Evolutionary conservation across 139 green algal genomes (phyloP).

Genomic region (Coelastrella sp.): DNA sequence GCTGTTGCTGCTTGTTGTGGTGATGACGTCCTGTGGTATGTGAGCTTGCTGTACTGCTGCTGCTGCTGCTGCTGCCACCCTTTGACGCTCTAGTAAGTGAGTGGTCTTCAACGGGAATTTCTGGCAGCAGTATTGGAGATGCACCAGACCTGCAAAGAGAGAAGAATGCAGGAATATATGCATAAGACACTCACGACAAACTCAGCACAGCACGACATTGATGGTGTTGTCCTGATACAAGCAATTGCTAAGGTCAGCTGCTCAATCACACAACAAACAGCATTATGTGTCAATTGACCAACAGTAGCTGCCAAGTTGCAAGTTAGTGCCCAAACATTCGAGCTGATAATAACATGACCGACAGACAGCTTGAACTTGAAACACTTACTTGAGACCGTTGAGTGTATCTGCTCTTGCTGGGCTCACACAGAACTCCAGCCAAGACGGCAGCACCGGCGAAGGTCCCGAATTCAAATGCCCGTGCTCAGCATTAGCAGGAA

Average conservation of each 20-base stretch:
- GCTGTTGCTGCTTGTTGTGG: constrained; percentile 1
- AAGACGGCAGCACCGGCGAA: constrained; percentile 78
- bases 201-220: too few relatives aligned
- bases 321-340: too few relatives aligned
- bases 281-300: too few relatives aligned
- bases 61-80: neutral
- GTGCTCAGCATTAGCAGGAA: constrained; percentile 63
- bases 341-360: too few relatives aligned
- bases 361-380: too few relatives aligned
- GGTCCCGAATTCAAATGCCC: constrained; percentile 57
- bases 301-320: too few relatives aligned
- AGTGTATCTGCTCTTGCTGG: constrained; percentile 45
- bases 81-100: neutral
- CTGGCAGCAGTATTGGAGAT: constrained; percentile 68
- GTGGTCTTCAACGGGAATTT: neutral
- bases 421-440: constrained; percentile 80
- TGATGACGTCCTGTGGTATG: neutral
- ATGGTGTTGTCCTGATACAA: too few relatives aligned
- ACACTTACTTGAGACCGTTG: constrained; percentile 30
- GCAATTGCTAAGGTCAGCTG: too few relatives aligned
- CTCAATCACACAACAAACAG: too few relatives aligned
- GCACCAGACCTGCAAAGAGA: constrained; percentile 54
- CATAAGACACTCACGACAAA: too few relatives aligned
- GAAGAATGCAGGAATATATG: neutral
- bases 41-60: neutral